phyloP scores from a whole-genome alignment of 768 basidiomycete genomes.

The Pisolithus orientalis region DNA sequence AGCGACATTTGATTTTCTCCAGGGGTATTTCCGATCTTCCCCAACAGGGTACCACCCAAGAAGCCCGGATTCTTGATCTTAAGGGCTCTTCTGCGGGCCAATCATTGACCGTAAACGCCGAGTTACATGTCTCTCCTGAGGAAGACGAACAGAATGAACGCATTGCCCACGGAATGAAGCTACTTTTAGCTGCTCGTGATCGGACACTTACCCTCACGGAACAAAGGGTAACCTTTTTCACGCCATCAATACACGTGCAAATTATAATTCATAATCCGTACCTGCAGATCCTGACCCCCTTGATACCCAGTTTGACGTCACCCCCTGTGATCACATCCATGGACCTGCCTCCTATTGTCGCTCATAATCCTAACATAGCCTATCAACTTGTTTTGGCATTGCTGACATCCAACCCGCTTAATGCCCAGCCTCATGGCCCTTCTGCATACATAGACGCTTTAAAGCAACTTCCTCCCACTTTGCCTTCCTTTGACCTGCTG shows the following conservation, averaged over 20 bases:
- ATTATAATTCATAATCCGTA: neutral
- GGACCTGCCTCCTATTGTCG: conserved; percentile 61
- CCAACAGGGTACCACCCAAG: conserved; percentile 3
- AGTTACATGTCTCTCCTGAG: conserved; percentile 33
- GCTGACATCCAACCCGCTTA: conserved; percentile 34
- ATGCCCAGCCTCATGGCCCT: conserved; percentile 26
- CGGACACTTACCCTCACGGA: conserved; percentile 71
- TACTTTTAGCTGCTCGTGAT: conserved; percentile 62
- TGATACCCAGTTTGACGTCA: conserved; percentile 36
- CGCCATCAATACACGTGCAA: too few species aligned
- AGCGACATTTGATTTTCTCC: neutral
- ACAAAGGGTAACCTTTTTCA: conserved; percentile 46
- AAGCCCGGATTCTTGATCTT: neutral
- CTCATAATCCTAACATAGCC: conserved; percentile 63
- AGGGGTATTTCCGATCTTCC: conserved; percentile 12
- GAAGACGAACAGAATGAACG: conserved; percentile 53
- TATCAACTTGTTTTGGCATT: conserved; percentile 60
- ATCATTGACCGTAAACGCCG: neutral
- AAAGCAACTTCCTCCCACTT: conserved; percentile 59
- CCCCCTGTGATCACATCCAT: conserved; percentile 56
- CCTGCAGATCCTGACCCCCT: conserved; percentile 46
- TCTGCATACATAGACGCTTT: conserved; percentile 59
- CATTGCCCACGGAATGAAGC: conserved; percentile 57
- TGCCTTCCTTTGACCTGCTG: conserved; percentile 68
- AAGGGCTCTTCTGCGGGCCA: conserved; percentile 2